Base-by-base conservation (phyloP, 257 asterid genomes). In the Nicotiana otophora region DNA sequence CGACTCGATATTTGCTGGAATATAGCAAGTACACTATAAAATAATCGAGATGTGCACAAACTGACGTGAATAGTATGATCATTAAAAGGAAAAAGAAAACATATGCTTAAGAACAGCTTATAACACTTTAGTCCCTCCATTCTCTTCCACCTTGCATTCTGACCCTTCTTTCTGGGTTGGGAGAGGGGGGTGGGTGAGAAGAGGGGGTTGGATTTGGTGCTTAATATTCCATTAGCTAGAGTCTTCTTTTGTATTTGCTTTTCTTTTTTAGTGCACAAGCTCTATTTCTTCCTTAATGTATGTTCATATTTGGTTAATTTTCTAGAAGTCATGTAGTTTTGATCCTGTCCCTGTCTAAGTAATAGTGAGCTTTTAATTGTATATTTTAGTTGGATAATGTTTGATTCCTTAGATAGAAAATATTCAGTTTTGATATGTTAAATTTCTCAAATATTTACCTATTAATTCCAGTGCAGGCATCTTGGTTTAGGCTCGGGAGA, bases 11-110 rank as follows among this genome's bases (percentile, higher is more conserved):
- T 28, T 2, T 63, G 1, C 0, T 0, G 1, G 16, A 0, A 11
- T 0, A 28, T 63, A 63, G 3, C 15, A 63, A 23, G 1, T 12
- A 28, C 14, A 0, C 1, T 0, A 12, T 28, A 5, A 19, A 69
- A n/a, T 39, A 69, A 0, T 69, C 5, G 0, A 36, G 0, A n/a
- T 11, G 2, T 0, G 5, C 16, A 0, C 2, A 9, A 16, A 0
- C 0, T 14, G 0, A 30, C 0, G 15, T 2, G 1, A 0, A 3
- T 0, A 33, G 2, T 42, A 42, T 42, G 11, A 1, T 31, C 16
- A 57, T 55, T 55, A 15, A 16, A 2, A 57, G 88, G 81, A 60
- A 70, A 83, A 78, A 87, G 26, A 85, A 8, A 69, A 77, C 54
- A 83, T 83, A 85, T 65, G 87, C 31, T 19, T 28, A 34, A 19